Evolutionary conservation across 169 alveolate genomes (phyloP), one percentile per base, ranked within the genome.

Genomic region (Eimeria tenella): DNA sequence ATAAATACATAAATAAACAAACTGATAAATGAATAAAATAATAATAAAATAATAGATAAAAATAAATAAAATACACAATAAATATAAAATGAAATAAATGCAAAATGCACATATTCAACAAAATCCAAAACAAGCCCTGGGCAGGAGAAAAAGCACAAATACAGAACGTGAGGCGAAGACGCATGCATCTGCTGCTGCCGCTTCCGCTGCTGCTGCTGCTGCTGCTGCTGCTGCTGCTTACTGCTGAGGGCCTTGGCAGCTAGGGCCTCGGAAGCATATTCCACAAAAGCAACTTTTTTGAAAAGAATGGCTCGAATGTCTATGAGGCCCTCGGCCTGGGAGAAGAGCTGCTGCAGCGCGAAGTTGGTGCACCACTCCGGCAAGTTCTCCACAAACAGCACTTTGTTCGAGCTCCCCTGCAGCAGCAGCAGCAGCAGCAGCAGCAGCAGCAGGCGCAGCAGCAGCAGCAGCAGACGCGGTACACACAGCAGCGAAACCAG

Each of bases 241-340:
- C 96, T 95, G 62, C 93, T 96, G 95, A 97, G 95, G 68, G 98
- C 97, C 86, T 87, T 95, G 6, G 97, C 96, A 19, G 98, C 97
- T 71, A 95, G 94, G 25, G 90, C 84, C 71, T 96, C 98, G 77
- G 88, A 95, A 82, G 96, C 97, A 68, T 95, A 97, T 63, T 97
- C 98, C 31, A 97, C 97, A 75, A 97, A 96, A 6, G 98, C 98
- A 58, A 97, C 98, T 55, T 95, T 93, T 65, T 97, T 90, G 90
- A 97, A 94, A 19, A 97, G 95, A 65, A 97, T 96, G 79, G 96
- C 96, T 62, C 98, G 95, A n/a, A 97, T 96, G 58, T 97, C 98
- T 17, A 94, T 65, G 88, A 95, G 96, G 31, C 98, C 98, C 50
- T 97, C 93, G 83, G 93, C 92, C 49, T 83, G 82, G 84, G 95